phyloP scores from a whole-genome alignment of 805 yeast genomes.

The Teunomyces stri region DNA sequence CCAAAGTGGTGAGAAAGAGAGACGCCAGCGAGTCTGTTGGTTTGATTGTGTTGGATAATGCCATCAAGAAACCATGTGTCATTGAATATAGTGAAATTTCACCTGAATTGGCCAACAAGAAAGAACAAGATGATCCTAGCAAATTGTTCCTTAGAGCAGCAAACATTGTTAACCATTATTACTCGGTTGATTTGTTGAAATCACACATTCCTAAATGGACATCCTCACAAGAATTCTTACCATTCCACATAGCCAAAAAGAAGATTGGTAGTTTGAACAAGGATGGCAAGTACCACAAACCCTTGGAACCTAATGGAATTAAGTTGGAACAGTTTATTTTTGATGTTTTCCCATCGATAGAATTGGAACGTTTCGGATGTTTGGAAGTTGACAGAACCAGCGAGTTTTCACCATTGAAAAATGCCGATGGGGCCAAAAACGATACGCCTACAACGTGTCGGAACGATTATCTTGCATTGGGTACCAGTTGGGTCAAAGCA shows the following conservation, averaged over 20 bases:
- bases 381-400: conserved; percentile 81
- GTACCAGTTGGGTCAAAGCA: conserved; percentile 67
- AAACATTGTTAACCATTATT: conserved; percentile 95
- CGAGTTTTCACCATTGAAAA: conserved; percentile 93
- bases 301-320: conserved; percentile 83
- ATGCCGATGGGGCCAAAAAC: conserved; percentile 75
- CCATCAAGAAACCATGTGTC: conserved; percentile 70
- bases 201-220: conserved; percentile 68
- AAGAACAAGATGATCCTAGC: conserved; percentile 49
- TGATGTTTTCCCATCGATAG: conserved; percentile 86
- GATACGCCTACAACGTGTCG: conserved; percentile 87
- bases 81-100: conserved; percentile 94
- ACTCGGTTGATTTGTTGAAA: conserved; percentile 71
- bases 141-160: conserved; percentile 84
- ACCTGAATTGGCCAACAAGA: conserved; percentile 63
- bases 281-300: conserved; percentile 51
- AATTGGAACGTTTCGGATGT: conserved; percentile 74
- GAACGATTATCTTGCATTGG: conserved; percentile 58
- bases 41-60: conserved; percentile 69
- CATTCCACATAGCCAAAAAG: conserved; percentile 94
- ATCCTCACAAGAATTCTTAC: conserved; percentile 60
- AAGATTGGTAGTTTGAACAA: conserved; percentile 65
- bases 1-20: conserved; percentile 92
- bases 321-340: conserved; percentile 96
- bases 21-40: conserved; percentile 90